Base-by-base conservation (phyloP, 345 rosid genomes). In the Hibiscus tridactylites region DNA sequence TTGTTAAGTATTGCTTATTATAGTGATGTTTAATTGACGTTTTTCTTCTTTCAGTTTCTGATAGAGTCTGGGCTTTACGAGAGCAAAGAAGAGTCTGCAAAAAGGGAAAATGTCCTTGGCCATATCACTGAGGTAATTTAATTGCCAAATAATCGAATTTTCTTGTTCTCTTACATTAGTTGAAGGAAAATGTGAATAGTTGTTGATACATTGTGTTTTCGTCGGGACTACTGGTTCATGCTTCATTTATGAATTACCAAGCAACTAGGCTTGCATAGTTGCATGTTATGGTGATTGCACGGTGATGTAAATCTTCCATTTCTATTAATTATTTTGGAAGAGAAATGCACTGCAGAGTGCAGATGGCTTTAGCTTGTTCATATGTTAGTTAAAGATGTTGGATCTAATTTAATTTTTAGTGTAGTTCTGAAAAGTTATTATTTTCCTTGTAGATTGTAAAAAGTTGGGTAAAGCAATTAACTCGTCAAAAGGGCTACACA, bases 381-480 rank as follows among this genome's bases (percentile, higher is more conserved):
- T 19, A 42, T 4, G n/a, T 7, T 6, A 7, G 47, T n/a, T 3
- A 15, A 61, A 61, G 13, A n/a, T 35, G 67, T 19, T 39, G 19
- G 49, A 46, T 65, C 12, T 6, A 46, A 5, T 29, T 8, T 17
- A 19, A 21, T 28, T 37, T 17, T 62, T 1, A 12, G 13, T 46
- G 3, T 26, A 21, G 26, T 58, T 44, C 39, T 61, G 44, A 42
- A 24, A 9, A 33, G 74, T 61, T 24, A 61, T 26, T 44, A 2
- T 19, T 50, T n/a, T 24, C 54, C 54, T 62, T 74, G 13, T 74
- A 94, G 98, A 81, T 90, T 83, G 97, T 85, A 2, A 91, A 85
- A 68, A 84, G 74, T 76, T 94, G 98, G 98, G 96, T 90, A 64
- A 94, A 84, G 79, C 91, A 86, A 68, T 72, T 90, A 16, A 88